phyloP scores from a whole-genome alignment of 1,284 basidiomycete genomes.

The Chiua sp. region DNA sequence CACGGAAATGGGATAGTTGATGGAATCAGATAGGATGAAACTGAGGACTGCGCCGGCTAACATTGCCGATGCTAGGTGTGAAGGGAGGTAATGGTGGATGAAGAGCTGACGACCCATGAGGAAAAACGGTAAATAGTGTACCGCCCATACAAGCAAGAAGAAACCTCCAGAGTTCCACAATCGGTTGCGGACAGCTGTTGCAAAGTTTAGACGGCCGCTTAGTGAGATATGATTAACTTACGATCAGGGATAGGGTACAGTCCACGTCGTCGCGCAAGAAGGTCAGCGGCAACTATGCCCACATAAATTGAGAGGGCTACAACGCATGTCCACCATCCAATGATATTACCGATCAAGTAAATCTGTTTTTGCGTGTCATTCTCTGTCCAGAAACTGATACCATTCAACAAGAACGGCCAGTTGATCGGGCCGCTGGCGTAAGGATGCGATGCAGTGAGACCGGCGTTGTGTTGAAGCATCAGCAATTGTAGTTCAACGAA shows the following conservation, averaged over 20 bases:
- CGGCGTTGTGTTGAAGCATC: slow-evolving; percentile 98
- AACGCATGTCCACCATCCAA: slow-evolving; percentile 95
- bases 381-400: slow-evolving; percentile 99
- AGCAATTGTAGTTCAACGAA: slow-evolving; percentile 92
- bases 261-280: slow-evolving; percentile 86
- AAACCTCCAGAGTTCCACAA: slow-evolving; percentile 96
- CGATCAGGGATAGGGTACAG: slow-evolving; percentile 87
- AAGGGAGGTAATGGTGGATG: slow-evolving; percentile 98
- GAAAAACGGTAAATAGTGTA: slow-evolving; percentile 98
- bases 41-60: slow-evolving; percentile 92
- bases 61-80: slow-evolving; percentile 90
- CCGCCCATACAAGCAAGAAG: slow-evolving; percentile 94
- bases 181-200: slow-evolving; percentile 84
- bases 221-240: slow-evolving; percentile 48
- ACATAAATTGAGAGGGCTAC: slow-evolving; percentile 87
- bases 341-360: slow-evolving; percentile 93
- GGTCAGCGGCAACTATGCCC: slow-evolving; percentile 89
- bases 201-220: slow-evolving; percentile 12
- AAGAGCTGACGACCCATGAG: slow-evolving; percentile 97
- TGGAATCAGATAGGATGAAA: slow-evolving; percentile 90
- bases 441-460: slow-evolving; percentile 93
- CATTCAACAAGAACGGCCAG: slow-evolving; percentile 96
- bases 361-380: slow-evolving; percentile 88
- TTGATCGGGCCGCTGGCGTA: slow-evolving; percentile 95
- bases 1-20: slow-evolving; percentile 92